A percentile compares a stretch with the other conserved stretches of the same genome.
These are phyloP conservation scores for Podospora comata DNA, from an alignment of 495 filamentous ascomycete species.

Conservation along the genomic window DNA sequence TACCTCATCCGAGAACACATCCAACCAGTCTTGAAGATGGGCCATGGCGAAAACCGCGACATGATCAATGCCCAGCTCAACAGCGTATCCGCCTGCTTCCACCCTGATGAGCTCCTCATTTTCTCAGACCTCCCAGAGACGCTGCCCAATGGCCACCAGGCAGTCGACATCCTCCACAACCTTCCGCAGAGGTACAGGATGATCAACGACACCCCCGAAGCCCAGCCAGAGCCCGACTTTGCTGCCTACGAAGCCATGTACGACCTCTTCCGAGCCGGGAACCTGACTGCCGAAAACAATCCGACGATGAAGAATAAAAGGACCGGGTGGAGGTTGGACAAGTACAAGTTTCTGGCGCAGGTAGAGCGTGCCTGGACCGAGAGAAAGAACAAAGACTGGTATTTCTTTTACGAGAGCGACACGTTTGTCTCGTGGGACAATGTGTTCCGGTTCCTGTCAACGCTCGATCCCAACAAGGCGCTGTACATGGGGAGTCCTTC, in stretches of 20 bases:
- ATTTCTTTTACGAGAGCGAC: slow-evolving; percentile 62
- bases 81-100: slow-evolving; percentile 27
- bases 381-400: slow-evolving; percentile 58
- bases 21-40: slow-evolving; percentile 31
- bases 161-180: slow-evolving; percentile 40
- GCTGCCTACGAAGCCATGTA: slow-evolving; percentile 52
- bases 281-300: slow-evolving; percentile 22
- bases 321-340: slow-evolving; percentile 58
- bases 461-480: slow-evolving; percentile 24
- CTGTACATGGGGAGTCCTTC: background rate
- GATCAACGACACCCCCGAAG: slow-evolving; percentile 23
- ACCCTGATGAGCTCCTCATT: slow-evolving; percentile 37
- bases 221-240: slow-evolving; percentile 41
- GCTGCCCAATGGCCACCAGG: slow-evolving; percentile 29
- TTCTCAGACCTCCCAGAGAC: slow-evolving; percentile 44
- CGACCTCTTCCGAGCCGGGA: slow-evolving; percentile 12
- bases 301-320: slow-evolving; percentile 18
- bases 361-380: slow-evolving; percentile 53
- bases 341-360: slow-evolving; percentile 69
- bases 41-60: slow-evolving; percentile 22
- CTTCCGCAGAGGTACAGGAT: slow-evolving; percentile 13
- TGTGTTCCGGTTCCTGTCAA: slow-evolving; percentile 52
- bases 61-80: slow-evolving; percentile 22
- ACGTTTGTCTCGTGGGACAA: slow-evolving; percentile 62
- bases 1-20: slow-evolving; percentile 18